A percentile compares a stretch with the other conserved stretches of the same genome.
Evolutionary conservation across 2,329 filamentous ascomycete species (phyloP).

Genomic region (Colletotrichum sojae): DNA sequence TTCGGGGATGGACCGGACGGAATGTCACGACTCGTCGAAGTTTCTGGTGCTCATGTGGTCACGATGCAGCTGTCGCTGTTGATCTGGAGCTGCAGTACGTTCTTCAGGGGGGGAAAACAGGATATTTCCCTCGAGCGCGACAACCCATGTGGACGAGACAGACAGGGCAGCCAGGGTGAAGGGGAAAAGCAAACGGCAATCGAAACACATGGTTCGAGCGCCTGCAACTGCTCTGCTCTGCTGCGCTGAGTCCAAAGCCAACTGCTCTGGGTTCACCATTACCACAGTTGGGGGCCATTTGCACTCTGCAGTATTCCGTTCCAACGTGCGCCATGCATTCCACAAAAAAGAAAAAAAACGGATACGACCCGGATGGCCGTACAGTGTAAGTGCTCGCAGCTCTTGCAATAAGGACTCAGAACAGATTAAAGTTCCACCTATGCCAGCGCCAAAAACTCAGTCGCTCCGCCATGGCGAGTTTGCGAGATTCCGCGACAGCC

Average conservation of each 20-base stretch:
- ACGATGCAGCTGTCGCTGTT: constrained; percentile 4
- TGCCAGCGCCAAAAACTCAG: too few relatives aligned
- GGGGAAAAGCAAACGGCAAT: constrained; percentile 21
- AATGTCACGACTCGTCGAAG: not conserved
- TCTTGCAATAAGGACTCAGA: too few relatives aligned
- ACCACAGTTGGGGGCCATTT: not conserved
- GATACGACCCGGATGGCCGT: too few relatives aligned
- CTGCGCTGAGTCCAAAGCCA: constrained; percentile 8
- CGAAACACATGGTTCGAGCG: constrained; percentile 36
- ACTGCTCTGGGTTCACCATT: not conserved
- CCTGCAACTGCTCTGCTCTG: constrained; percentile 34
- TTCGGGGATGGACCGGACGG: not conserved
- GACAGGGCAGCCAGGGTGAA: not conserved
- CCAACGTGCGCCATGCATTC: constrained; percentile 8
- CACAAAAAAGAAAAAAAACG: too few relatives aligned
- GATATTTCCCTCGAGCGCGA: constrained; percentile 10
- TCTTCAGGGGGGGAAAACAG: not conserved
- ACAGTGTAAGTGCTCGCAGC: too few relatives aligned
- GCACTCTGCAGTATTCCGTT: not conserved
- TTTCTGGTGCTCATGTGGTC: constrained; percentile 6
- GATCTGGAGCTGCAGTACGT: not conserved
- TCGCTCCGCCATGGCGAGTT: not conserved
- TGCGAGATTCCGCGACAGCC: not conserved
- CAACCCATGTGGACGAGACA: not conserved
- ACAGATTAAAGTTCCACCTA: too few relatives aligned